Conservation (phyloP, 176 grass and related monocot genomes). For the Luzula sylvatica region DNA sequence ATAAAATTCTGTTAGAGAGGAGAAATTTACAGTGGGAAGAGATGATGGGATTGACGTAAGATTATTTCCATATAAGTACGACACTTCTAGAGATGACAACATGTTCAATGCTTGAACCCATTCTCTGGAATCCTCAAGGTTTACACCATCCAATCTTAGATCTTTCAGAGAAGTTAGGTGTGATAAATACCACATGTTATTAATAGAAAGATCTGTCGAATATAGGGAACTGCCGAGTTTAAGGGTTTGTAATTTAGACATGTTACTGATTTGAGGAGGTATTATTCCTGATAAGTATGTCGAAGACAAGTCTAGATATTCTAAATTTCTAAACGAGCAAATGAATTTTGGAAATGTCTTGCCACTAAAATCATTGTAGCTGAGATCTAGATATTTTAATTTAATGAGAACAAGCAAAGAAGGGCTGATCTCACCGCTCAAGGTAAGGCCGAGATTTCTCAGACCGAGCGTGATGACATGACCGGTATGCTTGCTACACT, state of each 20-base stretch:
- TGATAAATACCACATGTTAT: too few relatives aligned
- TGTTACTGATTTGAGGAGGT: conserved; percentile 28
- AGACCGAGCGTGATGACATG: conserved; percentile 14
- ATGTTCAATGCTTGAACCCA: too few relatives aligned
- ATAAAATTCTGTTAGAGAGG: not conserved
- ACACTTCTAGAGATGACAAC: too few relatives aligned
- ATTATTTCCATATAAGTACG: not conserved
- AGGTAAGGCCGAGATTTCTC: not conserved
- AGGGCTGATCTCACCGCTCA: conserved; percentile 23
- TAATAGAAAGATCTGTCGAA: too few relatives aligned
- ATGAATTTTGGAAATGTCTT: conserved; percentile 16
- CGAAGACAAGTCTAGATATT: conserved; percentile 23
- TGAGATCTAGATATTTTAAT: conserved; percentile 26
- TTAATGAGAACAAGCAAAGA: conserved; percentile 13
- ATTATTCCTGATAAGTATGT: not conserved
- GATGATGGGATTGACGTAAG: not conserved
- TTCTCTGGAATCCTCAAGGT: too few relatives aligned
- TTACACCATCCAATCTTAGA: too few relatives aligned
- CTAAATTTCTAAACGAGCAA: conserved; percentile 6
- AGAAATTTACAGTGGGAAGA: not conserved
- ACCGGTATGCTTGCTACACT: conserved; percentile 26
- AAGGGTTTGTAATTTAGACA: conserved; percentile 9
- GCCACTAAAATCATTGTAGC: conserved; percentile 17
- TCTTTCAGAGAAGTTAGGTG: too few relatives aligned
- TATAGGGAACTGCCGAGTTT: too few relatives aligned